Base-by-base conservation (phyloP, 2,329 filamentous ascomycete species). In the Fusarium sulawesiense region DNA sequence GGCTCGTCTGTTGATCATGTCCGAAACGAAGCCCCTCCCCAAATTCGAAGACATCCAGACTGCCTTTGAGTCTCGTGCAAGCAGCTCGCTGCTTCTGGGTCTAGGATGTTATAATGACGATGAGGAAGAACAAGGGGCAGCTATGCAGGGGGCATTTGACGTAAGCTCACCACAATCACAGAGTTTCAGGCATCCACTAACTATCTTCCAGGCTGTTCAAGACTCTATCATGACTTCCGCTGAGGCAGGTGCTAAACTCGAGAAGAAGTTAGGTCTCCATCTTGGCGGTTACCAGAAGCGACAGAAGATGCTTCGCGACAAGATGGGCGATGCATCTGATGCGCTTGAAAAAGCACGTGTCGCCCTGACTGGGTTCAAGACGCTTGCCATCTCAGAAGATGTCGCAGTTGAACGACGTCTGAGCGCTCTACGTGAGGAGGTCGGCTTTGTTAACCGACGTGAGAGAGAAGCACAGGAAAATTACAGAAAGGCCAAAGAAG, bases 401-500 rank as follows among this genome's bases (percentile, higher is more conserved):
- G 90, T 90, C 7, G 92, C 92, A 1, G 86, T 98, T 61, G 84
- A 85, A 47, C 86, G 89, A 58, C 86, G 96, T 30, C 82, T 98
- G 55, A 92, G 92, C 71, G 85, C 86, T 13, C 81, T 98, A 60
- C 88, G 94, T 53, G 91, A 92, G n/a, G 94, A 98, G 78, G 94
- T 97, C 23, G 87, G 85, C 9, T 93, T 92, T 73, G 87, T 98
- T 12, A 92, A 89, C 72, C 89, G 89, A 73, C 86, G 95, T 68
- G 95, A 98, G 83, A 86, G 94, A 62, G 93, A 98, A 81, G 94
- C 93, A 9, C 96, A 99, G 81, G 94, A 98, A 70, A 79, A 91
- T 75, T 99, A 96, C 78, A 87, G 92, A 73, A 83, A 82, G 69
- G 88, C 89, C 63, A 93, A 88, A 80, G 93, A 94, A 48, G 96